Evolutionary conservation across 2,329 filamentous ascomycete species (phyloP).

Genomic region (Thermothelomyces thermophilus): DNA sequence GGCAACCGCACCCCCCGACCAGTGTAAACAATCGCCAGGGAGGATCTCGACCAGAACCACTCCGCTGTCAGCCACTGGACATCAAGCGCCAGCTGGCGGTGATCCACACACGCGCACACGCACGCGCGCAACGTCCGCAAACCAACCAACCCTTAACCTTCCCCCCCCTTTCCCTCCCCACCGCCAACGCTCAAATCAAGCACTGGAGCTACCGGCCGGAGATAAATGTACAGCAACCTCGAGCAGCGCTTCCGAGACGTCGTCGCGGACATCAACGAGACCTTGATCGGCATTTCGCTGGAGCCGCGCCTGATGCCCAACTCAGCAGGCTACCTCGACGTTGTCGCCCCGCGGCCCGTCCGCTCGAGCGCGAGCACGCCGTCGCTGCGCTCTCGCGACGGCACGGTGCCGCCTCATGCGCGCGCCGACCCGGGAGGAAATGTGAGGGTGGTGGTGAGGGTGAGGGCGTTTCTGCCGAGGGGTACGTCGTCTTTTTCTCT

Average conservation of each 20-base stretch:
- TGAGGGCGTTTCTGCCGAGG: constrained; percentile 70
- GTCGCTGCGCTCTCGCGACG: constrained; percentile 67
- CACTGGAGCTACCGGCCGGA: neutral
- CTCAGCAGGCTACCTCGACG: constrained; percentile 14
- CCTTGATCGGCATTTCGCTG: constrained; percentile 36
- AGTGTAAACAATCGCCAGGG: constrained; percentile 21
- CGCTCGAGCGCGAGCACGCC: constrained; percentile 71
- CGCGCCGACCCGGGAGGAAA: constrained; percentile 63
- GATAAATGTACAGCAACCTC: constrained; percentile 25
- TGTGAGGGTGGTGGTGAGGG: constrained; percentile 75
- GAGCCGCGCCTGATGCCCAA: constrained; percentile 32
- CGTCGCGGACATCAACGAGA: constrained; percentile 35
- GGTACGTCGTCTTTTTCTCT: constrained; percentile 45
- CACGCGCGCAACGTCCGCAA: neutral
- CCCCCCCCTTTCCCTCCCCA: neutral
- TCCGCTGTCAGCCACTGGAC: neutral
- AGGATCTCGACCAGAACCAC: neutral
- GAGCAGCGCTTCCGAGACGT: constrained; percentile 33
- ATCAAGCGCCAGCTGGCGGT: constrained; percentile 9
- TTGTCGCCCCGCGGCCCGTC: constrained; percentile 31
- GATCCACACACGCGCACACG: neutral
- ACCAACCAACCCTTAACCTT: neutral
- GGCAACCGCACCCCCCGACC: constrained; percentile 19
- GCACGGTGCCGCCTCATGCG: constrained; percentile 50
- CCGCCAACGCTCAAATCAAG: neutral